phyloP scores from a whole-genome alignment of 176 grass and related monocot genomes.

The Alloteropsis semialata region DNA sequence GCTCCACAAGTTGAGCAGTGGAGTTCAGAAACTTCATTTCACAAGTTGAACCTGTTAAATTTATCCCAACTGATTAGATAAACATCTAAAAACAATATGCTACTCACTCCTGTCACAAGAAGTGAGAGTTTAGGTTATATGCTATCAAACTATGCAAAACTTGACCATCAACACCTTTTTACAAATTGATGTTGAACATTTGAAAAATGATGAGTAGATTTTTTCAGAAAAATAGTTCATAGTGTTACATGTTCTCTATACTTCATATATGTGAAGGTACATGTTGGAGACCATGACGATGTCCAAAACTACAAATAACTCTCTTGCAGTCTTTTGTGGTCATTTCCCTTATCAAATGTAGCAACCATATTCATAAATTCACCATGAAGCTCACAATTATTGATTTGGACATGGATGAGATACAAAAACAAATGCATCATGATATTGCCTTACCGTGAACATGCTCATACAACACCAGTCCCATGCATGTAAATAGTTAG shows the following conservation, averaged over 20 bases:
- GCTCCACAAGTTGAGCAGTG: slow-evolving; percentile 85
- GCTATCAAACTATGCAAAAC: background rate
- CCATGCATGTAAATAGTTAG: background rate
- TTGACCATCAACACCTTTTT: background rate
- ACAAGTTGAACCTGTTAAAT: slow-evolving; percentile 79
- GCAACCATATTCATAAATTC: background rate
- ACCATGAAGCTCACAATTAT: slow-evolving; percentile 5
- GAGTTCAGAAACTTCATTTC: slow-evolving; percentile 95
- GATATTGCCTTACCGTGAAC: background rate
- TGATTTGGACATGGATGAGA: background rate
- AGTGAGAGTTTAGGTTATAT: background rate
- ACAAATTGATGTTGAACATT: background rate
- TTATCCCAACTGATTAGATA: slow-evolving; percentile 29
- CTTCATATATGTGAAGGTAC: background rate
- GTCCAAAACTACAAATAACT: background rate
- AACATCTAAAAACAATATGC: slow-evolving; percentile 1
- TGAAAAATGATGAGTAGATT: background rate
- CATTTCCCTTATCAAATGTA: background rate
- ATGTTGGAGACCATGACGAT: background rate
- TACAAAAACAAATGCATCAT: background rate
- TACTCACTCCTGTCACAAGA: background rate
- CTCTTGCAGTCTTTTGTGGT: too few relatives aligned
- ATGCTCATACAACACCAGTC: background rate
- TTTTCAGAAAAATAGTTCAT: background rate
- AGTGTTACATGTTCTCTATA: background rate